Evolutionary conservation across 805 yeast genomes (phyloP).

Genomic region (Yarrowia deformans): DNA sequence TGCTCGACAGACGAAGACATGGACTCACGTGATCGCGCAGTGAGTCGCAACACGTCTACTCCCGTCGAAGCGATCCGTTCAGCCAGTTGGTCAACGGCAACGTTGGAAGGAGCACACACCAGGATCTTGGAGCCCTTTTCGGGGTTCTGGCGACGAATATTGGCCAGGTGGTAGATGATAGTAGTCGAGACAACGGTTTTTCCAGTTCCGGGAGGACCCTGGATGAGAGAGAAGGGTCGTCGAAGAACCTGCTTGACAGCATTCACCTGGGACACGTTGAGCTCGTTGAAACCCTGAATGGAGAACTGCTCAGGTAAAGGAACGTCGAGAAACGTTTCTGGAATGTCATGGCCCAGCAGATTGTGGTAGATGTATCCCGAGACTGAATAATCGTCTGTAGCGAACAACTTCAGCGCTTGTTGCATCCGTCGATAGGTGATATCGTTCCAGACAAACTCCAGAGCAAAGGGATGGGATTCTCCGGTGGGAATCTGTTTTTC

Average conservation of each 20-base stretch:
- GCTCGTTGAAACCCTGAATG: conserved; percentile 68
- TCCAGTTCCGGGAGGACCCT: conserved; percentile 98
- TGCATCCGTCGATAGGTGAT: conserved; percentile 86
- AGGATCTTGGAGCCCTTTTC: conserved; percentile 66
- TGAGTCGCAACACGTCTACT: conserved; percentile 75
- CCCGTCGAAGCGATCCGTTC: conserved; percentile 73
- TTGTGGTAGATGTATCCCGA: conserved; percentile 78
- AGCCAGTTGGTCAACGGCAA: conserved; percentile 92
- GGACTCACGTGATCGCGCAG: conserved; percentile 82
- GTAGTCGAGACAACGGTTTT: conserved; percentile 94
- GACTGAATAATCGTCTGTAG: conserved; percentile 70
- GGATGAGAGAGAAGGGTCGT: conserved; percentile 80
- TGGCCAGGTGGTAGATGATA: conserved; percentile 76
- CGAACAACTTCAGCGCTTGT: conserved; percentile 73
- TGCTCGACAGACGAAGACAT: conserved; percentile 69
- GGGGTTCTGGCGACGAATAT: conserved; percentile 48
- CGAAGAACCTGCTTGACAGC: conserved; percentile 76
- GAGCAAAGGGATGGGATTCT: conserved; percentile 70
- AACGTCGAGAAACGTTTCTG: conserved; percentile 56
- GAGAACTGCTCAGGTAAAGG: conserved; percentile 68
- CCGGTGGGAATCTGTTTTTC: conserved; percentile 60
- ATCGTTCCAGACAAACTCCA: conserved; percentile 90
- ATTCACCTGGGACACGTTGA: conserved; percentile 78
- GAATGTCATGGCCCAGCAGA: conserved; percentile 80
- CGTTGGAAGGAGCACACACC: conserved; percentile 95